Percentiles rank a stretch among this genome's conserved stretches.
Conservation (phyloP, 805 yeast genomes). For the Myxozyma neglecta region DNA sequence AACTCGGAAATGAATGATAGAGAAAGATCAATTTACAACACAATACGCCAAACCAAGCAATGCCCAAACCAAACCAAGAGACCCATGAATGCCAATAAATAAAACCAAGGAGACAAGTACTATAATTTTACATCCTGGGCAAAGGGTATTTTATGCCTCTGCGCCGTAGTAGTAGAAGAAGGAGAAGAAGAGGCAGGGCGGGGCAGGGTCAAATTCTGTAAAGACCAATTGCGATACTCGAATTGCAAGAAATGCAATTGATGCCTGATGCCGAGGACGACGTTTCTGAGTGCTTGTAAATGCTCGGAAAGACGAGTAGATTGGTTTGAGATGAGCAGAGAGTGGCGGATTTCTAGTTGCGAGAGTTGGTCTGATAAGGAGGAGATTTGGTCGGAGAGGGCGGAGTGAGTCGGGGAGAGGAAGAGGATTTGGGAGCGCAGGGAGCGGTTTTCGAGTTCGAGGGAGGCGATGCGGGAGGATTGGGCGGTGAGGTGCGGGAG, state of each 20-base stretch:
- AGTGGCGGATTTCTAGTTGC: constrained; percentile 40
- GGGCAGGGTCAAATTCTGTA: constrained; percentile 6
- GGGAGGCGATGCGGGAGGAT: constrained; percentile 25
- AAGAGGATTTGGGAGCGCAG: constrained; percentile 33
- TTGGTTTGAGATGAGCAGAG: constrained; percentile 41
- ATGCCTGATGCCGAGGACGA: constrained; percentile 41
- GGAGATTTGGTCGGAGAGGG: constrained; percentile 35
- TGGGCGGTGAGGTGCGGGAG: constrained; percentile 25
- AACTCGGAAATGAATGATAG: no score
- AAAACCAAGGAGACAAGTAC: no score
- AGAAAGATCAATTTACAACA: no score
- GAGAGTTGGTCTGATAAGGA: constrained; percentile 36
- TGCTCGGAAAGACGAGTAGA: constrained; percentile 40
- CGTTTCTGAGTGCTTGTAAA: constrained; percentile 37
- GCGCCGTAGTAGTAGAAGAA: neutral
- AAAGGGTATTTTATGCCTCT: no score
- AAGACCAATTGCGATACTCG: constrained; percentile 36
- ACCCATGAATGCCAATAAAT: no score
- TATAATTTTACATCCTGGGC: no score
- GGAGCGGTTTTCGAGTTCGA: constrained; percentile 44
- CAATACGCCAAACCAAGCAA: no score
- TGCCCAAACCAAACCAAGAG: no score
- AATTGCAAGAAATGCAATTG: constrained; percentile 40
- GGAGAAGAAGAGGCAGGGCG: neutral
- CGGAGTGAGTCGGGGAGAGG: constrained; percentile 31